Base-by-base conservation (phyloP, 345 rosid species). In the Linum trigynum region DNA sequence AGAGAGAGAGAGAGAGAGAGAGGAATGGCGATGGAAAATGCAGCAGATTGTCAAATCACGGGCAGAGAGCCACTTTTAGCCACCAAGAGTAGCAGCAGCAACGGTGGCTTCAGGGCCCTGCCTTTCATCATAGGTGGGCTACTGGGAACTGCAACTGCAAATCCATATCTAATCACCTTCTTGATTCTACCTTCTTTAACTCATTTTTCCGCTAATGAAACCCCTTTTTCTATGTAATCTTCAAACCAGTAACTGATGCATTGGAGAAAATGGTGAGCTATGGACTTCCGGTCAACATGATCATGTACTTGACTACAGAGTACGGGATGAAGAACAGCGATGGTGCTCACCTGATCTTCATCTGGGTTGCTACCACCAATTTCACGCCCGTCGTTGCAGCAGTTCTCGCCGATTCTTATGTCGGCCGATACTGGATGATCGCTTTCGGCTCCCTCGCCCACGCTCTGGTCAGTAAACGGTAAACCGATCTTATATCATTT, bases 71-170 rank as follows among this genome's bases (percentile, higher is more conserved):
- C 83, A 2, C 81, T 82, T 17, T 23, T 73, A 45, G 7, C 51
- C 51, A 14, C 10, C 38, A 16, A 14, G 12, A 45, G 51, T 14
- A 45, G 51, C 51, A 7, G 51, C 51, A 45, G 12, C 12, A 45
- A 1, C 66, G 87, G 88, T 68, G 85, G 79, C 57, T 12, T 84
- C 55, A 50, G 68, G 63, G 81, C 88, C 67, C 32, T 84, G 58
- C 84, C 86, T 53, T 82, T 84, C 64, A 85, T 87, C 61, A 68
- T 87, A 55, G 92, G 97, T 90, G 74, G 51, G 51, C 12, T 14
- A 7, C 5, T n/a, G n/a, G n/a, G n/a, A n/a, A n/a, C n/a, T 7
- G 7, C 51, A 7, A 4, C 51, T 45, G 12, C 51, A 45, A 45
- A 45, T 5, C 12, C 51, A 45, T 7, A 45, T 45, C 51, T 45